Evolutionary conservation across 2,329 filamentous ascomycete genomes (phyloP).

Genomic region (Gremmenia infestans): DNA sequence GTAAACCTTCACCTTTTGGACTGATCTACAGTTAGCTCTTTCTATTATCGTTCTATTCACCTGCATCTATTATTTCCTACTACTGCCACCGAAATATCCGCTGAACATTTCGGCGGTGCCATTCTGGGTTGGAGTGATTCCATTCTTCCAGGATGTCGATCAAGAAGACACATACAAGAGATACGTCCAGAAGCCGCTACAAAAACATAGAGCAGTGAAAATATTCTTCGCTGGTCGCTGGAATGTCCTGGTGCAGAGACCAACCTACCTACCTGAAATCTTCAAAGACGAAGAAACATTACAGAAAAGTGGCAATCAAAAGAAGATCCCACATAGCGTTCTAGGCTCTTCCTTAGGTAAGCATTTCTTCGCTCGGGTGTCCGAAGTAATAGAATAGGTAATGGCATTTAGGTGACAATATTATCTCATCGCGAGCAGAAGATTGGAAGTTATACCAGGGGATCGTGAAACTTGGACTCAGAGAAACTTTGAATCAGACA

Average conservation of each 20-base stretch:
- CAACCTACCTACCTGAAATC: not conserved
- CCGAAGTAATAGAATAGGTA: not conserved
- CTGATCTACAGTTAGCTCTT: not conserved
- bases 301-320: slow-evolving; percentile 7
- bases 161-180: slow-evolving; percentile 1
- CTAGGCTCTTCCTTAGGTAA: slow-evolving; percentile 1
- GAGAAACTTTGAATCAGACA: slow-evolving; percentile 1
- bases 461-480: slow-evolving; percentile 4
- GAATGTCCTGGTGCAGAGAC: slow-evolving; percentile 1
- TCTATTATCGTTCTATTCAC: not conserved
- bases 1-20: not conserved
- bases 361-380: not conserved
- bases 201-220: slow-evolving; percentile 2
- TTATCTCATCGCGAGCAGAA: no score
- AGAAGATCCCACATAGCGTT: slow-evolving; percentile 4
- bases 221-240: slow-evolving; percentile 3
- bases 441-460: not conserved
- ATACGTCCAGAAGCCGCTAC: not conserved
- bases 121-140: slow-evolving; percentile 4
- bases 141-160: slow-evolving; percentile 6
- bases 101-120: slow-evolving; percentile 3
- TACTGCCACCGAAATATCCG: slow-evolving; percentile 2
- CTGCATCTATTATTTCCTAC: slow-evolving; percentile 1
- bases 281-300: slow-evolving; percentile 7
- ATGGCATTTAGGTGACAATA: no score